phyloP scores from a whole-genome alignment of 2,329 filamentous ascomycete genomes.

The Lasiodiplodia gonubiensis region DNA sequence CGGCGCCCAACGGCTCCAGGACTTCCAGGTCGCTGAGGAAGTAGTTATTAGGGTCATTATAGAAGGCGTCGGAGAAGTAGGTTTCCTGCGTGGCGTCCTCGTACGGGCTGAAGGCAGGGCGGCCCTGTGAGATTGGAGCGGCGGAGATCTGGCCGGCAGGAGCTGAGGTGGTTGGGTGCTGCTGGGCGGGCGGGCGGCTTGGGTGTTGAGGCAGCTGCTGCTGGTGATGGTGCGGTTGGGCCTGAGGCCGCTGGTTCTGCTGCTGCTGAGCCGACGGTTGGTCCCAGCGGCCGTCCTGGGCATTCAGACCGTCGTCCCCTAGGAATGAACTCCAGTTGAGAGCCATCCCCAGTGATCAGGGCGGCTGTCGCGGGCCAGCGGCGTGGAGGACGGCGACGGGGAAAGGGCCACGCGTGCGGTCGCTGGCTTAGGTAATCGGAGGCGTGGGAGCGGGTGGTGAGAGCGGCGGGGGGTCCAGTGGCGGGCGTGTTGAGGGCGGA shows the following conservation, averaged over 20 bases:
- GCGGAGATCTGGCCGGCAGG: slow-evolving; percentile 13
- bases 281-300: slow-evolving; percentile 46
- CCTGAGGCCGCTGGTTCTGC: background rate
- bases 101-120: slow-evolving; percentile 42
- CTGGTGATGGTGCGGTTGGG: slow-evolving; percentile 10
- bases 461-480: slow-evolving; percentile 10
- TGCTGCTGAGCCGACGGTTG: slow-evolving; percentile 20
- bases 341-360: slow-evolving; percentile 37
- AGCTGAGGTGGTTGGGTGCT: slow-evolving; percentile 5
- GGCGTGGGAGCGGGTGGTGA: slow-evolving; percentile 10
- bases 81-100: slow-evolving; percentile 41
- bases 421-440: slow-evolving; percentile 28
- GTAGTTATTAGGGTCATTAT: slow-evolving; percentile 47
- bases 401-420: slow-evolving; percentile 26
- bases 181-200: background rate
- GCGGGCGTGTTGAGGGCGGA: background rate
- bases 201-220: slow-evolving; percentile 14
- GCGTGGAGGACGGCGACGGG: slow-evolving; percentile 2
- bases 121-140: slow-evolving; percentile 19
- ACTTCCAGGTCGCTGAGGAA: slow-evolving; percentile 48
- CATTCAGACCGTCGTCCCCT: slow-evolving; percentile 44
- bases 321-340: slow-evolving; percentile 49
- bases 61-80: slow-evolving; percentile 44
- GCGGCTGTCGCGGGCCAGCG: slow-evolving; percentile 5
- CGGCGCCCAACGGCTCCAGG: slow-evolving; percentile 44